phyloP scores from a whole-genome alignment of 805 yeast species.

The Hanseniaspora jakobsenii region DNA sequence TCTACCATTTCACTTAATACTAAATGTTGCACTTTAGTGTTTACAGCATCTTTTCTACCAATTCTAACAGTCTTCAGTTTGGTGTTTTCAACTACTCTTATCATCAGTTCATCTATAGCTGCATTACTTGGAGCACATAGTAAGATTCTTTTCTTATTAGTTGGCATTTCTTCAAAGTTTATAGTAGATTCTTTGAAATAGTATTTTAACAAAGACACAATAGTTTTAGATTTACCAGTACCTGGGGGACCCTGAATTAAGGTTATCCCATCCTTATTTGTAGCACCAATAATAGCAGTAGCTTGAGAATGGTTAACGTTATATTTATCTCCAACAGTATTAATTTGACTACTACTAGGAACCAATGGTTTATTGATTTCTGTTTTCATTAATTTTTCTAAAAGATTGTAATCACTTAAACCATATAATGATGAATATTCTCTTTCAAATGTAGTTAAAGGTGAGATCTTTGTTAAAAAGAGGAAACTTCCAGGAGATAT shows the following conservation, averaged over 20 bases:
- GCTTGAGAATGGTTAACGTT: slow-evolving; percentile 84
- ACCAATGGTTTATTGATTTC: slow-evolving; percentile 34
- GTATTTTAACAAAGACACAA: slow-evolving; percentile 79
- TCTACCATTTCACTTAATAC: slow-evolving; percentile 83
- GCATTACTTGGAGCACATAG: slow-evolving; percentile 99
- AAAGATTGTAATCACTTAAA: slow-evolving; percentile 65
- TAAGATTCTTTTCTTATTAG: slow-evolving; percentile 44
- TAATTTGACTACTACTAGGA: too few species aligned
- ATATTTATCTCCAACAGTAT: too few species aligned
- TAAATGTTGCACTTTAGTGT: slow-evolving; percentile 65
- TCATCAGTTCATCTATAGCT: slow-evolving; percentile 89
- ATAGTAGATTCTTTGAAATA: slow-evolving; percentile 33
- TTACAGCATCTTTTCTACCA: slow-evolving; percentile 82
- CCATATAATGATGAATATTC: slow-evolving; percentile 79
- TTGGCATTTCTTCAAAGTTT: slow-evolving; percentile 25
- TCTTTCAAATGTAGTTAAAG: slow-evolving; percentile 84
- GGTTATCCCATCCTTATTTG: slow-evolving; percentile 60
- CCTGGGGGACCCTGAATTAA: slow-evolving; percentile 99
- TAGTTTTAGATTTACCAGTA: slow-evolving; percentile 96
- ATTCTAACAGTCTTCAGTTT: slow-evolving; percentile 67
- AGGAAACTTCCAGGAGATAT: slow-evolving; percentile 54
- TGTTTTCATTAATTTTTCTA: slow-evolving; percentile 55
- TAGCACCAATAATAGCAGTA: slow-evolving; percentile 66
- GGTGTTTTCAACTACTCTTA: slow-evolving; percentile 66
- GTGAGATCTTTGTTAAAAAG: slow-evolving; percentile 63